These are phyloP conservation scores for Hypericum androsaemum DNA, from an alignment of 345 rosid genomes.

Conservation along the genomic window DNA sequence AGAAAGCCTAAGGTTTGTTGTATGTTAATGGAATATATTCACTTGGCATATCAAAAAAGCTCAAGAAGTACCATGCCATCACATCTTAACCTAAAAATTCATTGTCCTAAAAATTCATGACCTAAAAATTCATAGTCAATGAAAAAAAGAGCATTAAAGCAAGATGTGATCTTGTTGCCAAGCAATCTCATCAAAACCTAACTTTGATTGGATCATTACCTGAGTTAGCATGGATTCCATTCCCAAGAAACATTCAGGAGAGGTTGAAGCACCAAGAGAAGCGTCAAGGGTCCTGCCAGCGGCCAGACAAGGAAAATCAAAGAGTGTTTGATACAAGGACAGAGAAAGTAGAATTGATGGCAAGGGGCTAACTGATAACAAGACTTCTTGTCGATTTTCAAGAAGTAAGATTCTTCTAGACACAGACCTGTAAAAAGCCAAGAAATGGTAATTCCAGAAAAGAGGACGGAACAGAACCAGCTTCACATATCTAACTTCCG, in stretches of 20 bases:
- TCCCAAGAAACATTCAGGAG: constrained; percentile 86
- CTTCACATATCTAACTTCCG: not conserved
- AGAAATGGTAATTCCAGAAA: no score
- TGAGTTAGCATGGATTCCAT: constrained; percentile 80
- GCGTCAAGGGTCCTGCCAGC: constrained; percentile 82
- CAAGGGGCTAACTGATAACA: constrained; percentile 61
- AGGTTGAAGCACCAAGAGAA: constrained; percentile 76
- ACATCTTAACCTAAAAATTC: no score
- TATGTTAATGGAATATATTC: no score
- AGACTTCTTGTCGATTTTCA: constrained; percentile 65
- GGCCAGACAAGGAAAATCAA: constrained; percentile 20
- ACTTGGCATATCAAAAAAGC: no score
- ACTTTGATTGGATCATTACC: constrained; percentile 23
- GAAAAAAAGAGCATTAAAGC: no score
- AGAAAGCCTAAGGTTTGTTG: no score
- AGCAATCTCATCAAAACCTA: not conserved
- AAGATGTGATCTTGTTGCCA: no score
- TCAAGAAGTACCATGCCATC: no score
- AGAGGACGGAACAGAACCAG: no score
- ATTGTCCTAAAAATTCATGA: no score
- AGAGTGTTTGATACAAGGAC: constrained; percentile 14
- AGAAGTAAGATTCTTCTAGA: constrained; percentile 65
- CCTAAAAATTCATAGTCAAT: no score
- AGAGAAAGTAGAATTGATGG: constrained; percentile 6
- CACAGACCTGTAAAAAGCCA: constrained; percentile 45